phyloP scores from a whole-genome alignment of 2,329 filamentous ascomycete genomes.

The Sarocladiaceae sp. region DNA sequence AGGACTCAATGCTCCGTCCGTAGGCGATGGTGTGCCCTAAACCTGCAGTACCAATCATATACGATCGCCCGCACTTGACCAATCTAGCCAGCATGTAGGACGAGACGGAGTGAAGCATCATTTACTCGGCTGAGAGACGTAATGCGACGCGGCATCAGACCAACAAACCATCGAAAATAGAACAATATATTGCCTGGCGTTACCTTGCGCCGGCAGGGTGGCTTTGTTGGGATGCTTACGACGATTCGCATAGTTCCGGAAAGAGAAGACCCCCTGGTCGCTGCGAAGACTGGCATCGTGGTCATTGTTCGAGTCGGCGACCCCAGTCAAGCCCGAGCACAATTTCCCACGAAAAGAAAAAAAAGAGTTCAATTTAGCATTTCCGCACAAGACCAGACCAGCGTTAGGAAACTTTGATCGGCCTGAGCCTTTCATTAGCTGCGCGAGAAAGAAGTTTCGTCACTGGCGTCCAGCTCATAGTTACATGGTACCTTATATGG shows the following conservation, averaged over 20 bases:
- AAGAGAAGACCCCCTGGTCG: background rate
- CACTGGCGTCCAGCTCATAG: too few species aligned
- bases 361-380: too few species aligned
- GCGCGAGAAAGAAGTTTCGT: background rate
- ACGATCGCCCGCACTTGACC: too few species aligned
- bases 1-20: too few species aligned
- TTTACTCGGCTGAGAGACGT: background rate
- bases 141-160: background rate
- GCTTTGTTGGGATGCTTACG: slow-evolving; percentile 6
- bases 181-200: background rate
- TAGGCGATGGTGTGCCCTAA: too few species aligned
- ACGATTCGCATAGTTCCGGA: background rate
- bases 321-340: background rate
- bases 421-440: background rate
- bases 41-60: too few species aligned
- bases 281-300: background rate
- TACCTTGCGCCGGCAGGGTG: background rate
- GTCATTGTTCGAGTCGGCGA: background rate
- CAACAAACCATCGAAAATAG: background rate
- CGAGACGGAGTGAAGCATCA: too few species aligned
- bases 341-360: background rate
- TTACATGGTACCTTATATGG: background rate
- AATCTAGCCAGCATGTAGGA: too few species aligned
- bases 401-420: too few species aligned
- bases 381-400: too few species aligned